Conservation (phyloP, 495 filamentous ascomycete species). For the Symbiotaphrina buchneri region DNA sequence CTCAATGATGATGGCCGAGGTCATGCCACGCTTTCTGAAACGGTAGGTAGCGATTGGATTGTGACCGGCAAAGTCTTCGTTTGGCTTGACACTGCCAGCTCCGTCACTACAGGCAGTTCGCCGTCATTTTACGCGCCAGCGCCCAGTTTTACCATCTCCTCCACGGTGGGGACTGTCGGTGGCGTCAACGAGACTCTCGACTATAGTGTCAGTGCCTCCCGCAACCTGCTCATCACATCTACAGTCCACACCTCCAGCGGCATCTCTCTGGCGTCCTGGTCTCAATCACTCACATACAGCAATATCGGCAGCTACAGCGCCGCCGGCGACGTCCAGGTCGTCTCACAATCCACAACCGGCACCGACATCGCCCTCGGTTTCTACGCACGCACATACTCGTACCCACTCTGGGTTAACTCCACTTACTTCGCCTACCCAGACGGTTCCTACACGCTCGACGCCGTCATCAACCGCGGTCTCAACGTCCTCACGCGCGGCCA, state of each 20-base stretch:
- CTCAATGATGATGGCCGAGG: slow-evolving; percentile 28
- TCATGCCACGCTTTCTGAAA: slow-evolving; percentile 26
- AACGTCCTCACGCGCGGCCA: slow-evolving; percentile 25
- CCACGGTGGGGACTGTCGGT: slow-evolving; percentile 11
- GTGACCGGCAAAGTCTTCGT: slow-evolving; percentile 69
- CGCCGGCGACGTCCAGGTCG: slow-evolving; percentile 36
- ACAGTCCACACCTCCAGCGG: slow-evolving; percentile 21
- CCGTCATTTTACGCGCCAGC: slow-evolving; percentile 14
- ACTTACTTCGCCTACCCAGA: slow-evolving; percentile 20
- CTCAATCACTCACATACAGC: slow-evolving; percentile 11
- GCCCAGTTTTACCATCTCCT: slow-evolving; percentile 18
- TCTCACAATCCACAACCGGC: slow-evolving; percentile 37
- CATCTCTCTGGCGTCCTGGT: slow-evolving; percentile 6
- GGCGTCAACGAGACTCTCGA: slow-evolving; percentile 30
- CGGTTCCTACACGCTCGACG: slow-evolving; percentile 35
- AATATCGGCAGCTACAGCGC: slow-evolving; percentile 36
- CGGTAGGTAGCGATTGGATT: slow-evolving; percentile 52
- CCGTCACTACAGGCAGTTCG: slow-evolving; percentile 24
- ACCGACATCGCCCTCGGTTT: slow-evolving; percentile 16
- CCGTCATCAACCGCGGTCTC: slow-evolving; percentile 34
- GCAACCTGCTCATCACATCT: slow-evolving; percentile 30
- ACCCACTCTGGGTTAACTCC: slow-evolving; percentile 38
- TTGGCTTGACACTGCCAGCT: slow-evolving; percentile 30
- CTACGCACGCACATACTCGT: slow-evolving; percentile 27
- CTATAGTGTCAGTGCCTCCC: slow-evolving; percentile 33